A percentile compares a stretch with the other conserved stretches of the same genome.
Evolutionary conservation across 1,139 yeast genomes (phyloP).

Genomic region (Candida sp.): DNA sequence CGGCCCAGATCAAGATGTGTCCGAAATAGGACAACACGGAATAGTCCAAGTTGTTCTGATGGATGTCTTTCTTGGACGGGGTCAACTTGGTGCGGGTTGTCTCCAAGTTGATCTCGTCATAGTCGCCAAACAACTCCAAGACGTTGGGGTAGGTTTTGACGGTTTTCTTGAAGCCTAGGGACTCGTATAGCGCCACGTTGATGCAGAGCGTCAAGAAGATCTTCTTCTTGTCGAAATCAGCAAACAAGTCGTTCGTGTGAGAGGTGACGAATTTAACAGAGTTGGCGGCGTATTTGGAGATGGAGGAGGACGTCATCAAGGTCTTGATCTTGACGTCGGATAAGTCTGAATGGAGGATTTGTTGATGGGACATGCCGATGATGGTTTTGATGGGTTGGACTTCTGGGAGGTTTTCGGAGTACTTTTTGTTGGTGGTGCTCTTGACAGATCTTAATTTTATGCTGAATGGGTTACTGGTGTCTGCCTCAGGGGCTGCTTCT

Average conservation of each 20-base stretch:
- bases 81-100: constrained; percentile 41
- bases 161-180: constrained; percentile 40
- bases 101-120: constrained; percentile 38
- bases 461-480: constrained; percentile 27
- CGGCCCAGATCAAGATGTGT: constrained; percentile 46
- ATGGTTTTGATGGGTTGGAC: constrained; percentile 43
- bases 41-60: constrained; percentile 45
- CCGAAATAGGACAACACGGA: constrained; percentile 45
- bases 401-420: constrained; percentile 36
- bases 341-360: constrained; percentile 34
- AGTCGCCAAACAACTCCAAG: constrained; percentile 33
- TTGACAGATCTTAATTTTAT: constrained; percentile 36
- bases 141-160: constrained; percentile 30
- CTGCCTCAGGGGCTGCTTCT: constrained; percentile 7
- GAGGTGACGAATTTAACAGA: constrained; percentile 31
- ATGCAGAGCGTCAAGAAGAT: constrained; percentile 38
- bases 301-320: constrained; percentile 33
- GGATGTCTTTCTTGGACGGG: constrained; percentile 36
- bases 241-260: constrained; percentile 32
- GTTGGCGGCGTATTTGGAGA: constrained; percentile 35
- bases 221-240: constrained; percentile 24
- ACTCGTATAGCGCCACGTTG: constrained; percentile 43
- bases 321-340: constrained; percentile 47
- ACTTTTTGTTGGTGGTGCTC: constrained; percentile 29
- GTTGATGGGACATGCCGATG: constrained; percentile 43